Base-by-base conservation (phyloP, 1,284 basidiomycete genomes). In the Entoloma clypeatum region DNA sequence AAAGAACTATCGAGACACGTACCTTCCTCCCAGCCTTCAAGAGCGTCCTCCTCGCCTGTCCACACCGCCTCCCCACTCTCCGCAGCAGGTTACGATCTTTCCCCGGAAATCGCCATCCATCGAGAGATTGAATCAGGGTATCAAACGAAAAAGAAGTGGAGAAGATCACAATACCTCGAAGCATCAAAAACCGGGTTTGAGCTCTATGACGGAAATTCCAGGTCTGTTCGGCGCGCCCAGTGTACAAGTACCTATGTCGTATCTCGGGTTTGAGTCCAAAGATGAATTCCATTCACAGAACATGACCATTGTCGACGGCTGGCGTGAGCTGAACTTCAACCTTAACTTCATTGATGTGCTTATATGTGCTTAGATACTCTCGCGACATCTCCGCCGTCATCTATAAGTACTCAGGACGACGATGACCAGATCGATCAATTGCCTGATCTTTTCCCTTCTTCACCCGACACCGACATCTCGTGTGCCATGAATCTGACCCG, bases 261-360 rank as follows among this genome's bases (percentile, higher is more conserved):
- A 17, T 27, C 11, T 23, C 8, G 50, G 63, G 25, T 43, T 28
- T n/a, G 61, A 64, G 14, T 58, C 68, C 33, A 50, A 61, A 27
- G 71, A 72, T 18, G 60, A 59, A 5, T 22, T 21, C 7, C 21
- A 46, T 28, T 11, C 29, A 10, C 9, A 68, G 39, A 74, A 76
- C 55, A 71, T 84, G 65, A 59, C 67, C 4, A 53, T 79, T 21
- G 68, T 81, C 2, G 65, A 75, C 52, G 80, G 79, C 13, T 79
- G 77, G 77, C 54, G 81, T 82, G 52, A 28, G 69, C n/a, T 19
- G 14, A 4, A 1, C 19, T 43, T 38, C 14, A 26, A 25, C 38
- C 17, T 22, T 5, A 36, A 16, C 39, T 17, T 43, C 18, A 23
- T 9, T 43, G 21, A 38, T 30, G 29, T 16, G 35, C 36, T 54